phyloP scores from a whole-genome alignment of 352 stramenopile species.

The Globisporangium cylindrosporum region DNA sequence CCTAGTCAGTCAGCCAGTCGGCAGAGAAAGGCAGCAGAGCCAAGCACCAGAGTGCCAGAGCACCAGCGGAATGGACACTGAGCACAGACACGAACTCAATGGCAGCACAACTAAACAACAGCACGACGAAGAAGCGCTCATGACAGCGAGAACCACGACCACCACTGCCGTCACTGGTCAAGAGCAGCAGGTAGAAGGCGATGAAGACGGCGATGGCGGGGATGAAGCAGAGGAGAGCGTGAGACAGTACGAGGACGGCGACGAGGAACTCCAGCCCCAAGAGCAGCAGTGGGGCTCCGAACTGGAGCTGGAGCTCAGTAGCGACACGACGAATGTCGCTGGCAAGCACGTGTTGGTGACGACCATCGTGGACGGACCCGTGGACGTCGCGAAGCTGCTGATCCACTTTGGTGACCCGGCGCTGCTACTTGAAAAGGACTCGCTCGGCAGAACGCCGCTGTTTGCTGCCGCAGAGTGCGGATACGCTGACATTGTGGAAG shows the following conservation, averaged over 20 bases:
- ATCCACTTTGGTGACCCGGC: conserved; percentile 19
- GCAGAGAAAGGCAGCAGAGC: background rate
- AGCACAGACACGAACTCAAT: background rate
- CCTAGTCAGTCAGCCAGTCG: background rate
- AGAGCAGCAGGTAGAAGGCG: background rate
- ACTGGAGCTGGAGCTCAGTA: conserved; percentile 3
- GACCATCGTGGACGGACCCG: conserved; percentile 14
- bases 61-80: conserved; percentile 5
- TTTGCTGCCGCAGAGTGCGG: conserved; percentile 14
- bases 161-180: background rate
- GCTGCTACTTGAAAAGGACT: conserved; percentile 13
- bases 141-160: background rate
- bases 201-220: background rate
- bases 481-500: conserved; percentile 11
- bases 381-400: conserved; percentile 18
- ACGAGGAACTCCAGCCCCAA: conserved; percentile 7
- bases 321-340: background rate
- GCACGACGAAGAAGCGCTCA: background rate
- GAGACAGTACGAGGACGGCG: conserved; percentile 1
- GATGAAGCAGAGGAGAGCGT: conserved; percentile 9
- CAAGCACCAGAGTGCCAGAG: background rate
- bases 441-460: conserved; percentile 12
- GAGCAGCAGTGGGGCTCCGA: background rate
- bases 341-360: conserved; percentile 16
- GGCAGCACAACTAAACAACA: background rate